Evolutionary conservation across 2,329 filamentous ascomycete genomes (phyloP), one percentile per base, ranked within the genome.

Genomic region (Cladophialophora immunda): DNA sequence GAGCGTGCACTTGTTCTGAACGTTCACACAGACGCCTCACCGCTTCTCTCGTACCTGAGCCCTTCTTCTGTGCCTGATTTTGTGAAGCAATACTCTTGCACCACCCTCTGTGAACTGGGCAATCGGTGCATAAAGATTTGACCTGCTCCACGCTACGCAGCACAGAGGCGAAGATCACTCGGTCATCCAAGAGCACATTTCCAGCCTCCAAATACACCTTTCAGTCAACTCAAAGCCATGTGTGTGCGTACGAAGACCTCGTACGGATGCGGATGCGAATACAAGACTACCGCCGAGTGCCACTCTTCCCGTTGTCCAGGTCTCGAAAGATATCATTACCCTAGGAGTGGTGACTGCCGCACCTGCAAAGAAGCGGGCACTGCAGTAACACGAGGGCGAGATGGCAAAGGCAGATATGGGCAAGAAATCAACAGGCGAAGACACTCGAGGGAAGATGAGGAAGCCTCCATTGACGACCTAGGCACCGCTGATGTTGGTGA

Each of bases 191-290:
- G 55, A 41, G 45, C 45, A 60, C 29, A 38, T 38, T 30, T 54
- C 53, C 27, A 38, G 58, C 45, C 50, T 66, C 55, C 36, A 32
- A 29, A 50, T 47, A 25, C 29, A 9, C 13, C 30, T 17, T 62
- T 30, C 25, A 25, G 41, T 65, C 52, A 22, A 30, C 34, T 54
- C 41, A 19, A 52, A 59, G 61, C 36, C 47, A 73, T 73, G 72
- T 73, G 72, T 47, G 65, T 70, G 9, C 70, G 69, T 55, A 73
- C 68, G 17, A 73, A 73, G 50, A 73, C 68, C 17, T 70, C 67
- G 41, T 73, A 71, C 47, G 72, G 71, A n/a, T 73, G 72, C 53
- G 72, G 72, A 30, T 66, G 68, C 55, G 64, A 68, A 36, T 68
- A 68, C 64, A 73, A 71, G 52, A 68, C 67, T 17, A 69, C 65